Evolutionary conservation across 805 yeast species (phyloP).

Genomic region (Metschnikowia amazonensis): DNA sequence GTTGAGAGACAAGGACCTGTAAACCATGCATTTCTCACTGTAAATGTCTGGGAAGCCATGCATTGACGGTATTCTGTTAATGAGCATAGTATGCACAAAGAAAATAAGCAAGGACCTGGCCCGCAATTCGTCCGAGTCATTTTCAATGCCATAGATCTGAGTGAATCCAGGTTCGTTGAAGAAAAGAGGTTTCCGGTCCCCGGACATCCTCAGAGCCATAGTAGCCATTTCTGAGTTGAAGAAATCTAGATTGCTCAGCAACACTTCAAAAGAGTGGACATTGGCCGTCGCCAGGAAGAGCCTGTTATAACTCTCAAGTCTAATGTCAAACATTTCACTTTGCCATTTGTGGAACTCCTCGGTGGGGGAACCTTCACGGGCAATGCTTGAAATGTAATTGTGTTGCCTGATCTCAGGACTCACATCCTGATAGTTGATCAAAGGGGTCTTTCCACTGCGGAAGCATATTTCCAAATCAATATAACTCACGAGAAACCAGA

Average conservation of each 20-base stretch:
- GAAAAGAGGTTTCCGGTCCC: constrained; percentile 15
- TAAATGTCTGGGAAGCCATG: constrained; percentile 17
- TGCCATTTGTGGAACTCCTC: constrained; percentile 6
- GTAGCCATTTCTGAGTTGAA: constrained; percentile 31
- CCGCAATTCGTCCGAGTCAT: constrained; percentile 9
- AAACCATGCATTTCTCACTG: constrained; percentile 16
- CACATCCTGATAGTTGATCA: constrained; percentile 38
- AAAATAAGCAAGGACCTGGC: constrained; percentile 26
- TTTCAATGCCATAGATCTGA: constrained; percentile 1
- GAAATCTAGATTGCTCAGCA: constrained; percentile 22
- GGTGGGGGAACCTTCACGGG: not conserved
- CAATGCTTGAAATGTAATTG: not conserved
- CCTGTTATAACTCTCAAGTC: constrained; percentile 29
- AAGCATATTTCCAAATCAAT: constrained; percentile 44
- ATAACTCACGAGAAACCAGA: constrained; percentile 50
- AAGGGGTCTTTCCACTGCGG: constrained; percentile 47
- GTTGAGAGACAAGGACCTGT: constrained; percentile 28
- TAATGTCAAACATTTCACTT: constrained; percentile 14
- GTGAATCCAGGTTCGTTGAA: constrained; percentile 11
- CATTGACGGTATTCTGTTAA: constrained; percentile 32
- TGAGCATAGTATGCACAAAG: constrained; percentile 35
- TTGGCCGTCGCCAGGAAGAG: constrained; percentile 32
- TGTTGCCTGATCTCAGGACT: constrained; percentile 11
- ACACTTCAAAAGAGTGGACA: constrained; percentile 16
- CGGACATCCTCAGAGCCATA: constrained; percentile 19